Evolutionary conservation across 805 yeast genomes (phyloP).

Genomic region (Saccharomycodes ludwigii): DNA sequence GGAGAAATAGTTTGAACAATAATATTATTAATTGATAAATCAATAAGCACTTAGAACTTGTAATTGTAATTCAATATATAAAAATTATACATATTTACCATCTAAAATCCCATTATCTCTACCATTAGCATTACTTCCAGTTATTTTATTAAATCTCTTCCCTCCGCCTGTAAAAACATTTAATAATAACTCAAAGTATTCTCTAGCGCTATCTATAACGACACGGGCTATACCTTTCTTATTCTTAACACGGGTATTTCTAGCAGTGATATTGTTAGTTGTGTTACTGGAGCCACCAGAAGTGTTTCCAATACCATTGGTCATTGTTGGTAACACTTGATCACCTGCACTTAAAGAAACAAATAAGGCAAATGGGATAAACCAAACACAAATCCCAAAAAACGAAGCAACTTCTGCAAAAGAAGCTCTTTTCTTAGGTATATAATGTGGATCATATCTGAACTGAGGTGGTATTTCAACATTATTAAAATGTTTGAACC

Average conservation of each 20-base stretch:
- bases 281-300: constrained; percentile 18
- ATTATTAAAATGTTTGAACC: constrained; percentile 80
- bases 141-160: no score
- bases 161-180: constrained; percentile 5
- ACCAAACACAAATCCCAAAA: constrained; percentile 89
- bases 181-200: constrained; percentile 14
- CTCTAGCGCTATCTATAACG: constrained; percentile 41
- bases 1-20: no score
- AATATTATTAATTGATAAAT: no score
- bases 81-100: no score
- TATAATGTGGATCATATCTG: constrained; percentile 44
- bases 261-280: constrained; percentile 20
- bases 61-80: no score
- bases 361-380: constrained; percentile 84
- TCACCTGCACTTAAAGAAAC: constrained; percentile 89
- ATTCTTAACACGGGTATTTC: constrained; percentile 21
- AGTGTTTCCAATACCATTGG: constrained; percentile 19
- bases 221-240: constrained; percentile 59
- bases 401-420: constrained; percentile 91
- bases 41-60: no score
- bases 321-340: constrained; percentile 56
- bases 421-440: constrained; percentile 58
- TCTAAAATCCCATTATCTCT: constrained; percentile 5
- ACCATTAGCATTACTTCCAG: constrained; percentile 2
- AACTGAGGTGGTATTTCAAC: constrained; percentile 52